Conservation (phyloP, 1,139 yeast species). For the Komagataea norvegica region DNA sequence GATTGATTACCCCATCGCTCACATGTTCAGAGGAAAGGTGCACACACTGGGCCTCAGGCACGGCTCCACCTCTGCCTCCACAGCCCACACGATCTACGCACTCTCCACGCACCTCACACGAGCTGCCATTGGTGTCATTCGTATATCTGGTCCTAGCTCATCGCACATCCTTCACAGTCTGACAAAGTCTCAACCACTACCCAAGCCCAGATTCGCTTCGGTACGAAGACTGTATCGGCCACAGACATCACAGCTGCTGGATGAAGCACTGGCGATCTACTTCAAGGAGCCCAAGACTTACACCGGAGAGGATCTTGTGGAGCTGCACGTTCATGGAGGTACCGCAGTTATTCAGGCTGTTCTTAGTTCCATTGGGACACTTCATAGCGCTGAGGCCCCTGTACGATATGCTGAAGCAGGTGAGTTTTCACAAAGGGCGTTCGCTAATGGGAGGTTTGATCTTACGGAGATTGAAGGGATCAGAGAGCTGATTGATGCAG, state of each 20-base stretch:
- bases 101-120: slow-evolving; percentile 77
- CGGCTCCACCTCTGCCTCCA: neutral
- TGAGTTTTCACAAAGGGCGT: slow-evolving; percentile 84
- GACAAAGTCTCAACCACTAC: slow-evolving; percentile 37
- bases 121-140: slow-evolving; percentile 82
- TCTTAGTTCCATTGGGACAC: slow-evolving; percentile 50
- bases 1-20: too few relatives aligned
- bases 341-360: slow-evolving; percentile 75
- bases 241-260: slow-evolving; percentile 43
- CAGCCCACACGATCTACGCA: slow-evolving; percentile 74
- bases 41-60: neutral
- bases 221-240: slow-evolving; percentile 51
- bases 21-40: too few relatives aligned
- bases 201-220: slow-evolving; percentile 50
- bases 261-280: slow-evolving; percentile 67
- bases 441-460: slow-evolving; percentile 60
- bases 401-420: slow-evolving; percentile 89
- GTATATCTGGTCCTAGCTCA: slow-evolving; percentile 75
- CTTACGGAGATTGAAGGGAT: slow-evolving; percentile 89
- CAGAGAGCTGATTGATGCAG: slow-evolving; percentile 86
- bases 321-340: slow-evolving; percentile 91
- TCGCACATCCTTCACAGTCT: slow-evolving; percentile 40
- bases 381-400: slow-evolving; percentile 40
- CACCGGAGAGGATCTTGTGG: slow-evolving; percentile 90
- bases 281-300: slow-evolving; percentile 78